Evolutionary conservation across 2,329 filamentous ascomycete species (phyloP).

Genomic region (Apiospora pterosperma): DNA sequence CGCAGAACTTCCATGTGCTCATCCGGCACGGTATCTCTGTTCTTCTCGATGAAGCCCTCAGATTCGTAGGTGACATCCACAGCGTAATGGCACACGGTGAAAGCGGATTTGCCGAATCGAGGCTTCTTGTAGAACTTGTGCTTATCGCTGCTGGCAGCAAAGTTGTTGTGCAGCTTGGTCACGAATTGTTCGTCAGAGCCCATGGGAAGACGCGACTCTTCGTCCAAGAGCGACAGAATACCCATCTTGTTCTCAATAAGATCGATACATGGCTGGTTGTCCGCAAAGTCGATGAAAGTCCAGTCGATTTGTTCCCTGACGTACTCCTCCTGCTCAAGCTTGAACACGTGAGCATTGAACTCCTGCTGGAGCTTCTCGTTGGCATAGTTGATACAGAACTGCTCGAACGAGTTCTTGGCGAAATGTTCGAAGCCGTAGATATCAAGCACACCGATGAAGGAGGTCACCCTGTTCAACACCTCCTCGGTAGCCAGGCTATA

Average conservation of each 20-base stretch:
- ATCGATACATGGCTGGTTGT: slow-evolving; percentile 98
- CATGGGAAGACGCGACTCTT: slow-evolving; percentile 95
- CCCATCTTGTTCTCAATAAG: slow-evolving; percentile 96
- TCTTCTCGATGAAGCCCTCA: slow-evolving; percentile 99
- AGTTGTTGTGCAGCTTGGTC: slow-evolving; percentile 93
- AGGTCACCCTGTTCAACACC: slow-evolving; percentile 75
- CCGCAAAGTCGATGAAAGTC: slow-evolving; percentile 99
- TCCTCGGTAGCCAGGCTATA: slow-evolving; percentile 83
- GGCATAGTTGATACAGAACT: slow-evolving; percentile 99
- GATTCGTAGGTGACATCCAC: slow-evolving; percentile 98
- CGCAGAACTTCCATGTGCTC: slow-evolving; percentile 94
- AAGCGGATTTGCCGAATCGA: slow-evolving; percentile 92
- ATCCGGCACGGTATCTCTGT: slow-evolving; percentile 95
- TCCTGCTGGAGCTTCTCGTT: slow-evolving; percentile 99
- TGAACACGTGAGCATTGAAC: slow-evolving; percentile 99
- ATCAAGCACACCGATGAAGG: slow-evolving; percentile 97
- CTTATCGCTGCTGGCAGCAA: slow-evolving; percentile 68
- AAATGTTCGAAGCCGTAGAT: slow-evolving; percentile 99
- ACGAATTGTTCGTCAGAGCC: slow-evolving; percentile 97
- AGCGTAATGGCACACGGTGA: slow-evolving; percentile 98
- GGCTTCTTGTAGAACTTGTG: slow-evolving; percentile 99
- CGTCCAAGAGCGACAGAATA: slow-evolving; percentile 86
- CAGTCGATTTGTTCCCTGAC: slow-evolving; percentile 95
- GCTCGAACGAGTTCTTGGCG: slow-evolving; percentile 98
- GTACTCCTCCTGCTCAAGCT: slow-evolving; percentile 98